A percentile compares a stretch with the other conserved stretches of the same genome.
These are phyloP conservation scores for Multifurca ochricompacta DNA, from an alignment of 768 basidiomycete species.

Conservation along the genomic window DNA sequence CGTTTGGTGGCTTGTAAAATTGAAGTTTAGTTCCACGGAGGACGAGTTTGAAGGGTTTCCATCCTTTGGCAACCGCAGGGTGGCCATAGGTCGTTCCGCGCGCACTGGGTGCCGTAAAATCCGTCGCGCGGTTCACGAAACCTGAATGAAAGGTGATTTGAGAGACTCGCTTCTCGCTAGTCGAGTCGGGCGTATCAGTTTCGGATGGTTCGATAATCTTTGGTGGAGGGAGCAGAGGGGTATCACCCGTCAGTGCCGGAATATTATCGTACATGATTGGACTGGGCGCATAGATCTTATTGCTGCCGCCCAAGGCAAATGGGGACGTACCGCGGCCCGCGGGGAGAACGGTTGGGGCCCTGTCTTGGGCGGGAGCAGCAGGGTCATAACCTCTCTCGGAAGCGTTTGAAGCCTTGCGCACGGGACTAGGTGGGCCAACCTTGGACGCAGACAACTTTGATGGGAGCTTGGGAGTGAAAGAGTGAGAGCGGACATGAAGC, in stretches of 20 bases:
- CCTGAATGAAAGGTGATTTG: conserved; percentile 73
- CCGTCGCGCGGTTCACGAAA: conserved; percentile 63
- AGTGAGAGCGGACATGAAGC: conserved; percentile 54
- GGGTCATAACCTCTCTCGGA: conserved; percentile 15
- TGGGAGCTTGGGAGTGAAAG: conserved; percentile 63
- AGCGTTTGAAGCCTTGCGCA: conserved; percentile 39
- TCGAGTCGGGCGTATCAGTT: conserved; percentile 26
- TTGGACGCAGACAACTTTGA: conserved; percentile 58
- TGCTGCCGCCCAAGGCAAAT: conserved; percentile 26
- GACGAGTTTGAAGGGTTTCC: conserved; percentile 84
- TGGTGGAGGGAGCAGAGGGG: conserved; percentile 43
- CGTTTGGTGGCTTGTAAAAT: conserved; percentile 78
- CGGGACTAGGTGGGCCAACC: conserved; percentile 36
- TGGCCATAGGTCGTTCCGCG: conserved; percentile 25
- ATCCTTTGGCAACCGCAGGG: conserved; percentile 43
- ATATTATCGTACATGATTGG: conserved; percentile 18
- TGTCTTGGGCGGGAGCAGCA: not conserved
- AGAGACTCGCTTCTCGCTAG: conserved; percentile 50
- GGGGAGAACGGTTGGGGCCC: not conserved
- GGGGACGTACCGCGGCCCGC: conserved; percentile 25
- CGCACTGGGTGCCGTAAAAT: conserved; percentile 33
- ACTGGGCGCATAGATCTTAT: conserved; percentile 14
- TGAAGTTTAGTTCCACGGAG: conserved; percentile 79
- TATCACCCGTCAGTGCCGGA: conserved; percentile 21
- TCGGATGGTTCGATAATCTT: conserved; percentile 36